phyloP scores from a whole-genome alignment of 75 land plant species.

The Pseudotsuga menziesii region DNA sequence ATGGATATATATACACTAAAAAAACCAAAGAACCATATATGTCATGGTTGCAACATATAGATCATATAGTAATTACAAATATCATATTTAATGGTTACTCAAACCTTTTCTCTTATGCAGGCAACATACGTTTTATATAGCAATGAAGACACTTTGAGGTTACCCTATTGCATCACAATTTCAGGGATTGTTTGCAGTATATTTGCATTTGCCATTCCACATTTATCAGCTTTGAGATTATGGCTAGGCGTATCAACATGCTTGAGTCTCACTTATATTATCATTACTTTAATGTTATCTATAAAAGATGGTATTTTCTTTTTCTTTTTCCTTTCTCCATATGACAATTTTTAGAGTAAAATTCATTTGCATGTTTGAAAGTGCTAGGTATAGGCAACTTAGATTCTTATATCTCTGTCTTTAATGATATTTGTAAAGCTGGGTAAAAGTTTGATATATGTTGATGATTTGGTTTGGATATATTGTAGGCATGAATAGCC shows the following conservation, averaged over 20 bases:
- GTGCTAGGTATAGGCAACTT: no score
- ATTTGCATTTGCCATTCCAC: slow-evolving; percentile 73
- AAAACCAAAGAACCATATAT: no score
- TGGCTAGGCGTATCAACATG: slow-evolving; percentile 65
- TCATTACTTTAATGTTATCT: slow-evolving; percentile 42
- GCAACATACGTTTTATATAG: slow-evolving; percentile 50
- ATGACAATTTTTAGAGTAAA: no score
- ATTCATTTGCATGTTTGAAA: no score
- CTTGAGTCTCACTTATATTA: slow-evolving; percentile 55
- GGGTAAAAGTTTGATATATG: not conserved
- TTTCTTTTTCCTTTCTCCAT: not conserved
- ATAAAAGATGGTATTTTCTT: slow-evolving; percentile 47
- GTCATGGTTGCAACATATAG: no score
- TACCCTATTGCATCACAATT: slow-evolving; percentile 64
- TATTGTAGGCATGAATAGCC: slow-evolving; percentile 47
- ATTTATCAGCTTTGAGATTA: slow-evolving; percentile 60
- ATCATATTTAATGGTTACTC: not conserved
- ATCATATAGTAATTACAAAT: no score
- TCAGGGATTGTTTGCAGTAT: slow-evolving; percentile 58
- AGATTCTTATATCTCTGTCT: no score
- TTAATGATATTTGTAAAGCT: no score
- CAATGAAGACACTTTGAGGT: slow-evolving; percentile 47
- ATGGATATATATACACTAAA: no score
- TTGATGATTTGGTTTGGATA: not conserved
- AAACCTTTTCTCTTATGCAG: slow-evolving; percentile 30